Evolutionary conservation across 2,329 filamentous ascomycete genomes (phyloP), one percentile per base, ranked within the genome.

Genomic region (Eutypa lata): DNA sequence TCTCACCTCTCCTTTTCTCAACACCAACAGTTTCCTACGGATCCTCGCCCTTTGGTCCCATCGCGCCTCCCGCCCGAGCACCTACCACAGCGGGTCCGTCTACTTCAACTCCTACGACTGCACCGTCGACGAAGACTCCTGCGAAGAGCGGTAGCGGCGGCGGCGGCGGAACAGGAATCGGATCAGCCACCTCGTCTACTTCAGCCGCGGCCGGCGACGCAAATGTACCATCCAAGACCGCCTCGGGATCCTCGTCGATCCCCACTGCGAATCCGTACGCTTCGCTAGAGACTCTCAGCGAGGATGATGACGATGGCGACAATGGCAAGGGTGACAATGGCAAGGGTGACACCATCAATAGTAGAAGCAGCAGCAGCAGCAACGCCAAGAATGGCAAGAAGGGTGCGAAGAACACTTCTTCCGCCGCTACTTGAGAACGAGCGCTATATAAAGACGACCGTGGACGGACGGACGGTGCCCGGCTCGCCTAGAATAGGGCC

Each of bases 11-110:
- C 51, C 19, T 54, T 42, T 37, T 28, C 11, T 45, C 14, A n/a
- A 5, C 11, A 5, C 13, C 14, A 42, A 22, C 47, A 58, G 57
- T 53, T 2, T 57, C 59, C 11, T 63, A 64, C 54, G 58, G 60
- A 11, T 67, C 65, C 3, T 67, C 65, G 3, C 65, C 63, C 7
- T 68, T 66, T 50, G 66, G 66, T 4, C 66, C 66, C 50, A 68
- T 68, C 40, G 66, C 60, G 3, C 66, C 65, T 14, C 66, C 65
- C 16, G 42, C 48, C 18, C 63, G 65, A 16, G 47, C 48, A 26
- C 45, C 50, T 3, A 19, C 42, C 7, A 45, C 49, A 5, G 45
- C 50, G 26, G 43, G 22, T 10, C n/a, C 18, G 10, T 48, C 50
- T 11, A 19, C 40, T 13, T 19, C 18, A 31, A n/a, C 33, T 2